These are phyloP conservation scores for Cercospora zeina DNA, from an alignment of 2,329 filamentous ascomycete species.

Conservation along the genomic window DNA sequence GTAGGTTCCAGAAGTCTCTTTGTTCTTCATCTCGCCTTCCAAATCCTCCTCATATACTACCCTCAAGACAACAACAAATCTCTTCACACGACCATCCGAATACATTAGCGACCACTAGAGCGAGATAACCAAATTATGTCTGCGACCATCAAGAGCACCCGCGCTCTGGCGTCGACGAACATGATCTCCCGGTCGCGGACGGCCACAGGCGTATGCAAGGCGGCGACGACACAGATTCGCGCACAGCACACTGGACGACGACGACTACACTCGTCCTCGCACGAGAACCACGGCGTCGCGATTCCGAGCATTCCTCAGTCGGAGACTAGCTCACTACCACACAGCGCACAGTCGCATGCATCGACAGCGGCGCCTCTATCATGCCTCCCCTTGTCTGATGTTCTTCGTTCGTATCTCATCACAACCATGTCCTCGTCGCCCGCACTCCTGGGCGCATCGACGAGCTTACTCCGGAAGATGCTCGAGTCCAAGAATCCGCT, in stretches of 20 bases:
- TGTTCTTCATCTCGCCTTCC: conserved; percentile 10
- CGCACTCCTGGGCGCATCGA: conserved; percentile 67
- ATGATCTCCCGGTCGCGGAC: background rate
- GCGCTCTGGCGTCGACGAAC: conserved; percentile 9
- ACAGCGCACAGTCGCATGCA: background rate
- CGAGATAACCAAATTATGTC: background rate
- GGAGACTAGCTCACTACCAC: background rate
- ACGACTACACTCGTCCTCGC: conserved; percentile 22
- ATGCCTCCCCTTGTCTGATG: conserved; percentile 64
- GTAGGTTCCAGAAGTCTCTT: conserved; percentile 14
- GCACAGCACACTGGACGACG: conserved; percentile 17
- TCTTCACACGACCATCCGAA: background rate
- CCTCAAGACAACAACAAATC: background rate
- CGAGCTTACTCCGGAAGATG: conserved; percentile 66
- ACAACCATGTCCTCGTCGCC: conserved; percentile 70
- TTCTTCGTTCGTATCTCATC: conserved; percentile 69
- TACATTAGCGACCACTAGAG: background rate
- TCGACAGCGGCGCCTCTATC: conserved; percentile 54
- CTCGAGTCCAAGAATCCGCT: conserved; percentile 67
- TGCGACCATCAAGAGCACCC: conserved; percentile 11
- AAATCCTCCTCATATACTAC: background rate
- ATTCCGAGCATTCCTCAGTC: conserved; percentile 12
- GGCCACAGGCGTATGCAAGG: background rate
- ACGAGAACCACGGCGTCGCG: conserved; percentile 18
- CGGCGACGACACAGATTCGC: conserved; percentile 17